Evolutionary conservation across 306 rosid genomes (phyloP), one percentile per base, ranked within the genome.

Genomic region (Quercus robur): DNA sequence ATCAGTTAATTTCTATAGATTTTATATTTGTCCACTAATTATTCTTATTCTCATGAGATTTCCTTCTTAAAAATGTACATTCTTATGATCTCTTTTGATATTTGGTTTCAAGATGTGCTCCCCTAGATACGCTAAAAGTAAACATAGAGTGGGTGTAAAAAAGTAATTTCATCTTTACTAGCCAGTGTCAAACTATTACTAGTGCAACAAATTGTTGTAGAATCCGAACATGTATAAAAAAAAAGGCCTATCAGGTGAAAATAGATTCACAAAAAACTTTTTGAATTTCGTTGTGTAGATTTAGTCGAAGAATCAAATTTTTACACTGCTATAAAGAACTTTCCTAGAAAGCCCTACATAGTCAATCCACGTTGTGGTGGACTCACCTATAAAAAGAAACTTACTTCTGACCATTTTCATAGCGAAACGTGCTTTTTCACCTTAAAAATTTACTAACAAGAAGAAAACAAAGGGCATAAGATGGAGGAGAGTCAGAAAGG

Each of bases 261-360:
- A 79, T 41, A 77, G 72, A 70, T 84, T 56, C 81, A 46, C 51
- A 8, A 52, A 49, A 49, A 26, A 68, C 52, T 26, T 51, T 52
- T 63, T 72, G 28, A 57, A 64, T 61, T 74, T 70, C 10, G 25
- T 70, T 76, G 62, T 73, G 62, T 56, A 46, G 59, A 75, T 77
- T 4, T 83, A 69, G 83, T 85, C 87, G 92, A 89, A 82, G 89
- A 85, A 86, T 90, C 91, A 84, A 90, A 90, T 84, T 90, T 83
- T 58, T 19, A 52, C 85, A 81, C 89, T 72, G 56, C 79, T 70
- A 49, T 56, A 68, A 30, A 76, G 91, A 78, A 81, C 73, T 77
- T 78, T 83, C 86, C 76, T 14, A 58, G 68, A 82, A 87, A 82
- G 75, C 63, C 20, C 35, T 11, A 44, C 76, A 75, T 81, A 83